Percentiles rank a stretch among this genome's conserved stretches.
Evolutionary conservation across 148 eudicot species (phyloP).

Genomic region (Arbutus unedo): DNA sequence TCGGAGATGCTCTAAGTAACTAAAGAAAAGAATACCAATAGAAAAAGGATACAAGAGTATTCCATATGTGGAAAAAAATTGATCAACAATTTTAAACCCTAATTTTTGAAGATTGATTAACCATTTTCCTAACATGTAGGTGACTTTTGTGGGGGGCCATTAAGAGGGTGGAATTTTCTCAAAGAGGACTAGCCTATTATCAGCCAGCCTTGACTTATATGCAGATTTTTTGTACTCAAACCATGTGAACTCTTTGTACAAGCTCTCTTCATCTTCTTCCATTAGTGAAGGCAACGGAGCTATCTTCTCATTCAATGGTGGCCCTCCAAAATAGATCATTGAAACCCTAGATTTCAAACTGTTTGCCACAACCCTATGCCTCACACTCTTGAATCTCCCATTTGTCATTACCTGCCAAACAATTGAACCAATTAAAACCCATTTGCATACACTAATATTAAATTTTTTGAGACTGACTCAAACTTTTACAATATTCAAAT

Average conservation of each 20-base stretch:
- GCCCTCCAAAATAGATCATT: constrained; percentile 63
- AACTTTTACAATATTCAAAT: too few species aligned
- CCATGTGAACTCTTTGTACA: constrained; percentile 60
- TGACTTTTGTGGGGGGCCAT: neutral
- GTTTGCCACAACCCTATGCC: constrained; percentile 50
- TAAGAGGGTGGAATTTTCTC: constrained; percentile 42
- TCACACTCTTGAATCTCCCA: constrained; percentile 55
- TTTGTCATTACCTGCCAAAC: constrained; percentile 47
- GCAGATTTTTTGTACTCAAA: constrained; percentile 57
- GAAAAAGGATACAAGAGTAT: neutral
- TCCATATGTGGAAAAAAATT: neutral
- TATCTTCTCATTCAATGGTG: constrained; percentile 52
- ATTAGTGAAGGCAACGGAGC: constrained; percentile 53
- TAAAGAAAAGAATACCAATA: neutral
- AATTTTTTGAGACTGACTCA: too few species aligned
- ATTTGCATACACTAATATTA: too few species aligned
- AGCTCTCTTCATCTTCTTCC: constrained; percentile 38
- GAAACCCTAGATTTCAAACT: constrained; percentile 44
- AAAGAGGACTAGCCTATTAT: constrained; percentile 48
- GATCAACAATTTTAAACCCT: neutral
- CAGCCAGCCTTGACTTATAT: constrained; percentile 40
- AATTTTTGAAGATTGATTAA: neutral
- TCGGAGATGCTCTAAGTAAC: too few species aligned
- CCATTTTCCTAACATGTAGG: neutral
- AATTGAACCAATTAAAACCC: neutral